These are phyloP conservation scores for Boletus edulis DNA, from an alignment of 768 basidiomycete species.

Conservation along the genomic window DNA sequence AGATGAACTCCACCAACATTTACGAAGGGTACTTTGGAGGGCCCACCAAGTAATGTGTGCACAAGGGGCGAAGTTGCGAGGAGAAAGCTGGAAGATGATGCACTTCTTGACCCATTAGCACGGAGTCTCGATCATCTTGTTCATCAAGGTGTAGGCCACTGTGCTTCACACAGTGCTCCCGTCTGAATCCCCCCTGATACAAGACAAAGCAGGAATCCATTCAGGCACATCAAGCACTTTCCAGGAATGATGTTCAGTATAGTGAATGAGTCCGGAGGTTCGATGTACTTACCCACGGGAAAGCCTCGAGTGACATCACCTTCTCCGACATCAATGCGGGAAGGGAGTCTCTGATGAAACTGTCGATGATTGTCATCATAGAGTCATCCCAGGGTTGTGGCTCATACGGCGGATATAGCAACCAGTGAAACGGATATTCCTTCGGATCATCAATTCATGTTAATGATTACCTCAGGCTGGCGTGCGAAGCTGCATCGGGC, in stretches of 20 bases:
- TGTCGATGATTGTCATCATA: background rate
- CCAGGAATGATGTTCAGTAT: no score
- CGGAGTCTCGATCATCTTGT: background rate
- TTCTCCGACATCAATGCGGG: background rate
- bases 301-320: background rate
- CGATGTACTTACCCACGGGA: background rate
- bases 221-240: no score
- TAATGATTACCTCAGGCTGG: background rate
- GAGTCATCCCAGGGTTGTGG: background rate
- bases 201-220: background rate
- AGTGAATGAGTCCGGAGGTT: no score
- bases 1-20: no score
- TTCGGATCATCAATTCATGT: background rate
- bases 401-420: background rate
- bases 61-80: background rate
- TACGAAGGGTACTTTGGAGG: no score
- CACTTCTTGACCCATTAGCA: background rate
- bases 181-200: background rate
- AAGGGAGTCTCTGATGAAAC: background rate
- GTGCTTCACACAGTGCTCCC: background rate
- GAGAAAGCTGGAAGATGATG: background rate
- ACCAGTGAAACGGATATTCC: background rate
- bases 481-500: no score
- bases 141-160: background rate
- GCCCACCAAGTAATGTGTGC: background rate